phyloP scores from a whole-genome alignment of 257 asterid genomes.

The Lavandula angustifolia region DNA sequence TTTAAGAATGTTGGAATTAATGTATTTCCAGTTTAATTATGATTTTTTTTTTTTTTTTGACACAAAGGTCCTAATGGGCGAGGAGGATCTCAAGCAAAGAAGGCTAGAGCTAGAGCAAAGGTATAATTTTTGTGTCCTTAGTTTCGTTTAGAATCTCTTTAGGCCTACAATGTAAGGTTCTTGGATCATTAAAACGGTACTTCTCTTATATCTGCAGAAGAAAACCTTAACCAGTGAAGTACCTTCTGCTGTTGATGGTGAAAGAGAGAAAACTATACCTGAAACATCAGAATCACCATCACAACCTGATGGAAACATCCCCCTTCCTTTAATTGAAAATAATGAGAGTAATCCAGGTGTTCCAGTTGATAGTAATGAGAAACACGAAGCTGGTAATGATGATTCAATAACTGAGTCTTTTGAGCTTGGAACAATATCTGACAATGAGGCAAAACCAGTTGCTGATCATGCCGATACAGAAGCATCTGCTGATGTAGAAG shows the following conservation, averaged over 20 bases:
- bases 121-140: conserved; percentile 39
- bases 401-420: conserved; percentile 48
- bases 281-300: conserved; percentile 51
- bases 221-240: conserved; percentile 54
- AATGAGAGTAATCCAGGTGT: conserved; percentile 41
- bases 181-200: conserved; percentile 34
- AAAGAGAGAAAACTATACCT: conserved; percentile 41
- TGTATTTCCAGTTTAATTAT: background rate
- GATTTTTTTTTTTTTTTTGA: background rate
- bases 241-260: conserved; percentile 42
- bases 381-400: conserved; percentile 45
- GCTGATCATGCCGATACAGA: conserved; percentile 44
- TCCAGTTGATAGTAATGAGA: conserved; percentile 44
- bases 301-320: conserved; percentile 43
- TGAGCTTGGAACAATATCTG: conserved; percentile 46
- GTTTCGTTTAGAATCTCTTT: conserved; percentile 17
- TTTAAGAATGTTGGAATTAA: conserved; percentile 14
- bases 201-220: conserved; percentile 55
- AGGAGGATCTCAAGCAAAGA: conserved; percentile 73
- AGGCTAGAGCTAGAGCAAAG: conserved; percentile 64
- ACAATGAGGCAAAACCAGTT: conserved; percentile 46
- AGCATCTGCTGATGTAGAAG: conserved; percentile 46
- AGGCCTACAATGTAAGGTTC: conserved; percentile 16
- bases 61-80: conserved; percentile 63
- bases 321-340: conserved; percentile 37